Percentiles rank a stretch among this genome's conserved stretches.
Conservation (phyloP, 2,329 filamentous ascomycete genomes). For the Blastomyces emzantsi region DNA sequence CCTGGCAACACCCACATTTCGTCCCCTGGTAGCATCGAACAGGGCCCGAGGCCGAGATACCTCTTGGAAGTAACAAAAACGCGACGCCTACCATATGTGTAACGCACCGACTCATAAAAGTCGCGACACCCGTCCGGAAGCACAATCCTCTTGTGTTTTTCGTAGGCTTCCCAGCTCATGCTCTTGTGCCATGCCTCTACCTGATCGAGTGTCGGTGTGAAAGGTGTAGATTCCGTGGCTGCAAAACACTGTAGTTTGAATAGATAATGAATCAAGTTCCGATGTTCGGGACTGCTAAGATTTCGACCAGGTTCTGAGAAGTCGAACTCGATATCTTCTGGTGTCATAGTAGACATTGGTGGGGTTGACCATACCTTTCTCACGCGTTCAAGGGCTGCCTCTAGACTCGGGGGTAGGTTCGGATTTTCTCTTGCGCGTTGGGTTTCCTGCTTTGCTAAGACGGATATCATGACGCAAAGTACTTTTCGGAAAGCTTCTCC, state of each 20-base stretch:
- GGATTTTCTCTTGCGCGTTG: conserved; percentile 3
- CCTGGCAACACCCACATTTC: conserved; percentile 15
- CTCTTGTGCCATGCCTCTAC: conserved; percentile 3
- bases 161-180: conserved; percentile 3
- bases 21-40: conserved; percentile 10
- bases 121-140: conserved; percentile 4
- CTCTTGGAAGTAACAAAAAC: conserved; percentile 14
- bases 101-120: conserved; percentile 8
- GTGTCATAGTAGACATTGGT: conserved; percentile 2
- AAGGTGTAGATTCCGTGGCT: conserved; percentile 1
- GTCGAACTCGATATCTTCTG: conserved; percentile 6
- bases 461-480: conserved; percentile 11
- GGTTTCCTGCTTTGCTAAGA: conserved; percentile 8
- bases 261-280: conserved; percentile 1
- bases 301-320: conserved; percentile 1
- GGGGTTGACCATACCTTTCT: conserved; percentile 2
- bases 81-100: conserved; percentile 10
- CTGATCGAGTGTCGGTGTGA: conserved; percentile 10
- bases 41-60: conserved; percentile 13
- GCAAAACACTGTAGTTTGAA: conserved; percentile 8
- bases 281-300: conserved; percentile 4
- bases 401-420: neutral
- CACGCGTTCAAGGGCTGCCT: neutral
- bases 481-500: conserved; percentile 11
- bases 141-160: neutral